A percentile compares a stretch with the other conserved stretches of the same genome.
Evolutionary conservation across 106 monocot species (phyloP).

Genomic region (Triglochin maritima): DNA sequence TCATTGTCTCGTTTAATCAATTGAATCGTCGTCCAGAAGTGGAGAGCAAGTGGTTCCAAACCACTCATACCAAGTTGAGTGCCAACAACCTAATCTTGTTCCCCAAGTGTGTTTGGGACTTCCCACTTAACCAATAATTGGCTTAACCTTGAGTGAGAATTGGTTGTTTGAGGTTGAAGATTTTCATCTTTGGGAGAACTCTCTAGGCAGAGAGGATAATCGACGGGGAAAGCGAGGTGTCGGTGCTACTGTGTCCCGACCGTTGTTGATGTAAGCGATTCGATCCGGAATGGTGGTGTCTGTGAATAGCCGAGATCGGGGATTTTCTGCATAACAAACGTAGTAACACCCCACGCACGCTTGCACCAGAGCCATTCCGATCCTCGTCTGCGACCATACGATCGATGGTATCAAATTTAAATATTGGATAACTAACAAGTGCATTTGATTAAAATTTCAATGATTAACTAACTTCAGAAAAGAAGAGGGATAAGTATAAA

Average conservation of each 20-base stretch:
- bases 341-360: constrained; percentile 96
- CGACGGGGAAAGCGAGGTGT: constrained; percentile 68
- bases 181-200: neutral
- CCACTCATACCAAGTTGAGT: too few relatives aligned
- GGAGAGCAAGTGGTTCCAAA: too few relatives aligned
- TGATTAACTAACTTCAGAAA: too few relatives aligned
- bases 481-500: neutral
- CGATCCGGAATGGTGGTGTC: constrained; percentile 72
- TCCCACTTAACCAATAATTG: too few relatives aligned
- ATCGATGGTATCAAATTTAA: neutral
- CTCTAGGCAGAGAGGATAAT: neutral
- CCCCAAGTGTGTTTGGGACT: too few relatives aligned
- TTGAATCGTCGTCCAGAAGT: too few relatives aligned
- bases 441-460: too few relatives aligned
- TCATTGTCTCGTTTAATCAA: too few relatives aligned
- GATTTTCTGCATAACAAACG: constrained; percentile 95
- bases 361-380: constrained; percentile 90
- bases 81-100: too few relatives aligned
- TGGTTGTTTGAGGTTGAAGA: neutral
- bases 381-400: constrained; percentile 52
- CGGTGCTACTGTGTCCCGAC: constrained; percentile 24
- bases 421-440: too few relatives aligned
- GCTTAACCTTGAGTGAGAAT: too few relatives aligned
- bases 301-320: constrained; percentile 39
- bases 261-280: constrained; percentile 33